Conservation (phyloP, 805 yeast genomes). For the Millerozyma miso region DNA sequence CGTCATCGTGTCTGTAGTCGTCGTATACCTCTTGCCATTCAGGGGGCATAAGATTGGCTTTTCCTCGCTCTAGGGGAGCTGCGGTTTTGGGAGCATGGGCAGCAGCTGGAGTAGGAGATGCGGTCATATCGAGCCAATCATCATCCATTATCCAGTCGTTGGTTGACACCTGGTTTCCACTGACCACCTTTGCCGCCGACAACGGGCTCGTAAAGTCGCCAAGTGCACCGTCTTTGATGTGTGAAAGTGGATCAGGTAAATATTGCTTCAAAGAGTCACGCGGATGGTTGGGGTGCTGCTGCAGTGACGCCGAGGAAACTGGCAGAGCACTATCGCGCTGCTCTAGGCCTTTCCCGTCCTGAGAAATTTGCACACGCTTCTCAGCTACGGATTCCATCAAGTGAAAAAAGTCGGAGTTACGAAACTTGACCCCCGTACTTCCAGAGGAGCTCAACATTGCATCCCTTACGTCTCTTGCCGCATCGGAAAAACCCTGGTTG, state of each 20-base stretch:
- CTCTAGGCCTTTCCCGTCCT: constrained; percentile 38
- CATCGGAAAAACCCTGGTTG: constrained; percentile 35
- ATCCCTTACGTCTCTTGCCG: constrained; percentile 33
- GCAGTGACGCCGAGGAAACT: background rate
- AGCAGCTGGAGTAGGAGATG: background rate
- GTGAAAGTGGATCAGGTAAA: constrained; percentile 43
- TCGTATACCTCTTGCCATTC: constrained; percentile 37
- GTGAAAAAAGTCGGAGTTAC: constrained; percentile 34
- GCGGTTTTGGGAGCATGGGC: background rate
- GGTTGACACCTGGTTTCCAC: constrained; percentile 36
- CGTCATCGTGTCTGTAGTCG: constrained; percentile 41
- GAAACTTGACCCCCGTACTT: constrained; percentile 27
- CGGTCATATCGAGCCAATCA: constrained; percentile 18
- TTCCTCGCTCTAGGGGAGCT: constrained; percentile 4
- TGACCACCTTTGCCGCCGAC: constrained; percentile 36
- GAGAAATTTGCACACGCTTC: constrained; percentile 30
- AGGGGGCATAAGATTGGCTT: constrained; percentile 18
- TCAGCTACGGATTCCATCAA: constrained; percentile 37
- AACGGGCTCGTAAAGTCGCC: constrained; percentile 27
- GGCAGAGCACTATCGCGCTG: constrained; percentile 6
- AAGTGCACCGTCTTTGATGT: constrained; percentile 37
- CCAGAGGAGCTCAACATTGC: constrained; percentile 18
- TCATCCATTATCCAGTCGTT: constrained; percentile 35
- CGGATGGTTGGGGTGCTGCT: constrained; percentile 1
- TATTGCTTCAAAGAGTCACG: constrained; percentile 13